Evolutionary conservation across 1,284 basidiomycete genomes (phyloP).

Genomic region (Cutaneotrichosporon arboriforme): DNA sequence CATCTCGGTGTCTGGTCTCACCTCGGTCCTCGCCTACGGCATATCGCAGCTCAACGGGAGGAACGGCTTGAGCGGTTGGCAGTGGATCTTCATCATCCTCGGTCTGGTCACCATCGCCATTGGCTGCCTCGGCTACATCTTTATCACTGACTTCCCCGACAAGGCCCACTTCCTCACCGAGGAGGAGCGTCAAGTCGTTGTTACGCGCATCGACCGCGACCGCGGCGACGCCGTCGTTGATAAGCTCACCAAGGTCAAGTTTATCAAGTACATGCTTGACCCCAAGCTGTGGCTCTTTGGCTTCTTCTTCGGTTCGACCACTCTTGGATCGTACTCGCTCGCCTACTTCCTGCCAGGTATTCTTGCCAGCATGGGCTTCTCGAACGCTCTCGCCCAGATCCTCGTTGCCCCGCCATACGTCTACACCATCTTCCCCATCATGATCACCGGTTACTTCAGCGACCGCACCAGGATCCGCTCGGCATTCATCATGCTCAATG

Average conservation of each 20-base stretch:
- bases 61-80: conserved; percentile 6
- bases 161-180: conserved; percentile 16
- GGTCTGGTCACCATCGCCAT: conserved; percentile 12
- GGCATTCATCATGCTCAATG: conserved; percentile 12
- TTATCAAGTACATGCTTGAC: conserved; percentile 36
- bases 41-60: conserved; percentile 13
- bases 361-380: conserved; percentile 47
- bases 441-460: conserved; percentile 37
- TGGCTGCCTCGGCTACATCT: conserved; percentile 3
- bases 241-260: conserved; percentile 34
- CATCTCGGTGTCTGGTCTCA: conserved; percentile 16
- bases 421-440: conserved; percentile 39
- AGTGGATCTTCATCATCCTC: conserved; percentile 13
- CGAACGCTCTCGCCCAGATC: conserved; percentile 31
- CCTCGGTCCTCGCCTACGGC: conserved; percentile 13
- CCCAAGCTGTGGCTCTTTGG: conserved; percentile 50
- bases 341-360: conserved; percentile 49
- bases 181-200: conserved; percentile 9
- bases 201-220: conserved; percentile 17
- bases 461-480: conserved; percentile 33
- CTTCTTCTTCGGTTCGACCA: conserved; percentile 43
- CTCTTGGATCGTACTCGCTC: conserved; percentile 20
- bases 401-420: conserved; percentile 49
- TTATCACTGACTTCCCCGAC: conserved; percentile 17
- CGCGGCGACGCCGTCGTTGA: conserved; percentile 46